Evolutionary conservation across 495 filamentous ascomycete genomes (phyloP).

Genomic region (Lasiosphaeria hispida): DNA sequence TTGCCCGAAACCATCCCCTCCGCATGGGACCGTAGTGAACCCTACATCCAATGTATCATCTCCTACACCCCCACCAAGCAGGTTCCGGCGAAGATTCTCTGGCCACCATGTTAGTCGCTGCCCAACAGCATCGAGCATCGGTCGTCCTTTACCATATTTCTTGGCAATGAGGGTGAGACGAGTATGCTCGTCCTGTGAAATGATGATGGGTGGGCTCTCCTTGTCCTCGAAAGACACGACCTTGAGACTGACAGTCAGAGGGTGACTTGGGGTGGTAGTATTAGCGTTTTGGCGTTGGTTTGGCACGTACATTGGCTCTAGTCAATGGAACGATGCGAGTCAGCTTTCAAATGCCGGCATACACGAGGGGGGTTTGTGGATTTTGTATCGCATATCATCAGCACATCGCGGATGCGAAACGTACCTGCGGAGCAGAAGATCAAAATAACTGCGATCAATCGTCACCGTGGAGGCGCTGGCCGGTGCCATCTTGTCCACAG

Average conservation of each 20-base stretch:
- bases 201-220: conserved; percentile 5
- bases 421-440: conserved; percentile 52
- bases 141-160: conserved; percentile 34
- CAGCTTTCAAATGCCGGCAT: background rate
- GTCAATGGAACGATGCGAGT: background rate
- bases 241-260: conserved; percentile 1
- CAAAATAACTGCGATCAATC: conserved; percentile 51
- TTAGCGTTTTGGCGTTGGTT: background rate
- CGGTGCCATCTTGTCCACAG: conserved; percentile 23
- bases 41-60: conserved; percentile 60
- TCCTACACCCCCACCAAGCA: conserved; percentile 61
- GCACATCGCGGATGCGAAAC: conserved; percentile 10
- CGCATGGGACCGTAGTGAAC: background rate
- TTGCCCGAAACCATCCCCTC: too few relatives aligned
- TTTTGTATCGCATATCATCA: background rate
- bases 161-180: conserved; percentile 24
- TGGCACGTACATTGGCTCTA: conserved; percentile 29
- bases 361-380: background rate
- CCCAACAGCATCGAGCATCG: background rate
- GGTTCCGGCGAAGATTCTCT: conserved; percentile 62
- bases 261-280: background rate
- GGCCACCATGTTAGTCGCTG: background rate
- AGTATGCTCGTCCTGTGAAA: conserved; percentile 37
- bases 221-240: conserved; percentile 9
- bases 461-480: conserved; percentile 41